phyloP scores from a whole-genome alignment of 1,284 basidiomycete species.

The Cystobasidiaceae sp. region DNA sequence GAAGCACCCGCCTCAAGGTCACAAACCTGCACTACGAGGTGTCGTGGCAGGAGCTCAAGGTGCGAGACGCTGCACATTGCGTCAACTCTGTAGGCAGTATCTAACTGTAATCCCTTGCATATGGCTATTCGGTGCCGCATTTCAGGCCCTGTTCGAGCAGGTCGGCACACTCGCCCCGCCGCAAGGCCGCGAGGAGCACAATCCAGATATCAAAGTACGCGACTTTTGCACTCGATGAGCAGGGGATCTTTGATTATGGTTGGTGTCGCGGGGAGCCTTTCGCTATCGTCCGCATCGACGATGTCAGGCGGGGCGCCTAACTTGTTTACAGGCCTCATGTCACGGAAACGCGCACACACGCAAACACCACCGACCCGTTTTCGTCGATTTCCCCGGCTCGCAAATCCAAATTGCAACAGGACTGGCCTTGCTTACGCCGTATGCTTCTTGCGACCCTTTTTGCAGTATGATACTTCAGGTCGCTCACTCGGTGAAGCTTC shows the following conservation, averaged over 20 bases:
- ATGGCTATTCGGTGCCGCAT: background rate
- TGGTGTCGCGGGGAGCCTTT: too few species aligned
- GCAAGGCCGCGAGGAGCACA: conserved; percentile 54
- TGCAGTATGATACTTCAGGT: conserved; percentile 88
- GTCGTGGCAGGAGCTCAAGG: conserved; percentile 67
- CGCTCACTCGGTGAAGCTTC: conserved; percentile 80
- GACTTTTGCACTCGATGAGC: background rate
- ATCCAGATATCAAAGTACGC: conserved; percentile 85
- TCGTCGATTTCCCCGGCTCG: background rate
- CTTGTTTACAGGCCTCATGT: too few species aligned
- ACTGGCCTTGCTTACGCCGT: conserved; percentile 5
- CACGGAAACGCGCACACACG: background rate
- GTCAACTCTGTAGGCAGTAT: background rate
- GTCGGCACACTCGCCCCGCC: conserved; percentile 67
- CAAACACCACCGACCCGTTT: background rate
- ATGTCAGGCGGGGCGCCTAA: too few species aligned
- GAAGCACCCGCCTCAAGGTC: conserved; percentile 65
- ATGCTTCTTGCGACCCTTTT: conserved; percentile 22
- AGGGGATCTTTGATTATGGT: too few species aligned
- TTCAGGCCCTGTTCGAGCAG: conserved; percentile 80
- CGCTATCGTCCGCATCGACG: too few species aligned
- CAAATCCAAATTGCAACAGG: background rate
- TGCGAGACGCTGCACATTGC: background rate
- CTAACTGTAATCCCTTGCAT: too few species aligned
- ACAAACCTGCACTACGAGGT: conserved; percentile 92